Evolutionary conservation across 2,329 filamentous ascomycete genomes (phyloP).

Genomic region (Zasmidium angulare): DNA sequence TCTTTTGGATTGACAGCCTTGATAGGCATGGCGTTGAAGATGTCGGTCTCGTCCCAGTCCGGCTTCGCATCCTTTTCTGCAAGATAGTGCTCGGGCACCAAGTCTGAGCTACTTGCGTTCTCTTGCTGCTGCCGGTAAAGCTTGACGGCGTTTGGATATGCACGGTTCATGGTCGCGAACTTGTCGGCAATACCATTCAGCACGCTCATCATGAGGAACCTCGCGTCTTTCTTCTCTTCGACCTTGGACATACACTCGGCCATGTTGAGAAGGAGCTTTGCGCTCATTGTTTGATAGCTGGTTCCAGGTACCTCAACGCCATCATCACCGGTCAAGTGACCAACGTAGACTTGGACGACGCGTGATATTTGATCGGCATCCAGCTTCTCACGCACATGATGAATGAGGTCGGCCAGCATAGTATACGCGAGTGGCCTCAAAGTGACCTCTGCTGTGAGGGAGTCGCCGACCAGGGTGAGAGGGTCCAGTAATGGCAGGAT

Average conservation of each 20-base stretch:
- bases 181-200: constrained; percentile 97
- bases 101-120: constrained; percentile 43
- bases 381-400: constrained; percentile 90
- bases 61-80: constrained; percentile 78
- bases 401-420: constrained; percentile 96
- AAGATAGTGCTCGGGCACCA: constrained; percentile 69
- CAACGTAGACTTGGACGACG: constrained; percentile 96
- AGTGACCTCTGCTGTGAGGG: constrained; percentile 92
- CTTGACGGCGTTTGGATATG: constrained; percentile 93
- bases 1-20: constrained; percentile 91
- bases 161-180: constrained; percentile 95
- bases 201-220: constrained; percentile 95
- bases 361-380: constrained; percentile 87
- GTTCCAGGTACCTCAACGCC: constrained; percentile 67
- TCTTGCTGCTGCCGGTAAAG: constrained; percentile 75
- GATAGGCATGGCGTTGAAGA: constrained; percentile 94
- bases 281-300: constrained; percentile 99
- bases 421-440: constrained; percentile 95
- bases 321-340: constrained; percentile 91
- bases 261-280: constrained; percentile 95
- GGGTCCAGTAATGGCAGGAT: constrained; percentile 96
- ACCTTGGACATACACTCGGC: constrained; percentile 95
- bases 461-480: constrained; percentile 90
- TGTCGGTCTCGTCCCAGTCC: constrained; percentile 97
- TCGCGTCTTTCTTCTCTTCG: constrained; percentile 87